Conservation (phyloP, 495 filamentous ascomycete species). For the Achaetomiella virescens region DNA sequence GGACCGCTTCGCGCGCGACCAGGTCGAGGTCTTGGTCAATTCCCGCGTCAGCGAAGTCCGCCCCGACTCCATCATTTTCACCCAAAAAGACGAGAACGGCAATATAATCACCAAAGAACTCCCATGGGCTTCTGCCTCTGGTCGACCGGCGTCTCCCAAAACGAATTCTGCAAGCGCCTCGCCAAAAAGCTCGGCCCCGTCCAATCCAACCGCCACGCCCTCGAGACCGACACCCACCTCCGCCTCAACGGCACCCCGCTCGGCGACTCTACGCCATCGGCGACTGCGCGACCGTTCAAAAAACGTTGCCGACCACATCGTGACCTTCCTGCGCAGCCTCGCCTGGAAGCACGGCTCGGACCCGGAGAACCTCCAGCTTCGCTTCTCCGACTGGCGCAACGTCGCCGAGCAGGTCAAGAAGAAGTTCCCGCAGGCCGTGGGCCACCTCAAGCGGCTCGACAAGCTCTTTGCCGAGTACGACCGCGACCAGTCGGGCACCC, state of each 20-base stretch:
- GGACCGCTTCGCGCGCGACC: constrained; percentile 80
- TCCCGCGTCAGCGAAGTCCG: constrained; percentile 84
- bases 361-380: constrained; percentile 73
- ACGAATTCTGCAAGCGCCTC: constrained; percentile 67
- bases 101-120: constrained; percentile 79
- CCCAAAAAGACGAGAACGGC: constrained; percentile 68
- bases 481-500: constrained; percentile 81
- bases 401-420: constrained; percentile 77
- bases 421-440: constrained; percentile 87
- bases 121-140: constrained; percentile 93
- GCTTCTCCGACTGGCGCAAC: constrained; percentile 78
- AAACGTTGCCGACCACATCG: constrained; percentile 85
- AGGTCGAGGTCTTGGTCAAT: constrained; percentile 86
- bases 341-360: constrained; percentile 90
- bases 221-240: constrained; percentile 93
- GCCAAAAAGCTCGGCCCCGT: constrained; percentile 60
- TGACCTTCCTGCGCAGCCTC: constrained; percentile 79
- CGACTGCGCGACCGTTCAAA: constrained; percentile 95
- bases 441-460: constrained; percentile 84
- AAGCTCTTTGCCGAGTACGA: constrained; percentile 88
- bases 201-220: constrained; percentile 83
- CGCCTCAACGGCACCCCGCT: constrained; percentile 86
- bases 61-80: constrained; percentile 78
- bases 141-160: constrained; percentile 94
- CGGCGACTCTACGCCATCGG: constrained; percentile 94